Conservation (phyloP, 306 rosid genomes). For the Clitoria ternatea region DNA sequence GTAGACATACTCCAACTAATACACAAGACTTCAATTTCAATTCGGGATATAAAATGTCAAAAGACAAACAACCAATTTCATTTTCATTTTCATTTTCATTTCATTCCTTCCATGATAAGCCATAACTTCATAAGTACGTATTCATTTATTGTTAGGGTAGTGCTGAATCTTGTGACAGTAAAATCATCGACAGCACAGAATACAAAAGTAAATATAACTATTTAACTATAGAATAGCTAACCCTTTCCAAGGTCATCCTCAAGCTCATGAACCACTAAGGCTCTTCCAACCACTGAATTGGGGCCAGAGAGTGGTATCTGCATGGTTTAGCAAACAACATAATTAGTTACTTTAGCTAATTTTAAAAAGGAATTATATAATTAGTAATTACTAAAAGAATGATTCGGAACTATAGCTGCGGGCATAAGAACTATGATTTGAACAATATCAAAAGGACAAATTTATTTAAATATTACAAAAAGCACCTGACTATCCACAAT, state of each 20-base stretch:
- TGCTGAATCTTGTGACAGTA: constrained; percentile 12
- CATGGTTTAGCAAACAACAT: constrained; percentile 11
- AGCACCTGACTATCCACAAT: constrained; percentile 73
- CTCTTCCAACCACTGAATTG: constrained; percentile 78
- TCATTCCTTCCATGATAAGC: neutral
- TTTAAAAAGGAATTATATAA: neutral
- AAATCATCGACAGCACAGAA: constrained; percentile 10
- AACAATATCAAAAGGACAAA: neutral
- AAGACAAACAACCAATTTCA: constrained; percentile 14
- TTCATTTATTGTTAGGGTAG: neutral
- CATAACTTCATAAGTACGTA: no score
- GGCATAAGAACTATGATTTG: neutral
- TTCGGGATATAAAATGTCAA: neutral
- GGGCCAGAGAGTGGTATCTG: constrained; percentile 78
- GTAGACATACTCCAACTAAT: neutral
- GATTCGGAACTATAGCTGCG: neutral
- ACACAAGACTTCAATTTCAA: neutral
- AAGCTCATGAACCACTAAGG: constrained; percentile 84
- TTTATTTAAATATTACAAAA: neutral
- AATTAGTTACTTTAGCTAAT: constrained; percentile 7
- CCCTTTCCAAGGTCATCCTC: constrained; percentile 90
- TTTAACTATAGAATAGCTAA: constrained; percentile 39
- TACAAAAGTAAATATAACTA: neutral
- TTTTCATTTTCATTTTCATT: constrained; percentile 18
- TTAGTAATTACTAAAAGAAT: neutral